Evolutionary conservation across 2,329 filamentous ascomycete species (phyloP).

Genomic region (Calonectria pseudoreteaudii): DNA sequence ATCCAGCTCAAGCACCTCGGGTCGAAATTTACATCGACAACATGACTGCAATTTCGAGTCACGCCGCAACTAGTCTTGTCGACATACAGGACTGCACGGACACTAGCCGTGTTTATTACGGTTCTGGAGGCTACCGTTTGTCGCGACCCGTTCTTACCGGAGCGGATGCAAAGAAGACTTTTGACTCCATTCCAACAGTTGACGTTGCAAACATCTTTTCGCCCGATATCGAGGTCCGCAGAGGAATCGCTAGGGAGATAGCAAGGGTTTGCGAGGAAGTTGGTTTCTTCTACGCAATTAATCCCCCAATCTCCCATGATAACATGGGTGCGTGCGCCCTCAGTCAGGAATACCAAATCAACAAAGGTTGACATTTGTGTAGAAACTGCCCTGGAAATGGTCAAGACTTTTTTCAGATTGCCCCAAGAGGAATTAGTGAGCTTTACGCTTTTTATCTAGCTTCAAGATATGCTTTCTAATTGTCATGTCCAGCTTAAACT

Average conservation of each 20-base stretch:
- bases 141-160: not conserved
- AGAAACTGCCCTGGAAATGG: not conserved
- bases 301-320: not conserved
- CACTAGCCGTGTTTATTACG: not conserved
- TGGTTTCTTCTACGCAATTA: not conserved
- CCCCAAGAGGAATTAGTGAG: not conserved
- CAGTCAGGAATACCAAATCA: not conserved
- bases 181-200: not conserved
- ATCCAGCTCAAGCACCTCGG: not conserved
- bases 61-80: not conserved
- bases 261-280: not conserved
- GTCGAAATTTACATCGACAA: not conserved
- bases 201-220: not conserved
- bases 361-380: not conserved
- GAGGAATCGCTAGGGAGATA: not conserved
- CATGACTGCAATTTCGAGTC: not conserved
- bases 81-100: not conserved
- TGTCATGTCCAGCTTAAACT: not conserved
- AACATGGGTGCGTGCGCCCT: not conserved
- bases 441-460: rapidly evolving
- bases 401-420: not conserved
- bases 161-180: not conserved
- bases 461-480: not conserved
- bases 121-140: not conserved
- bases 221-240: not conserved